Conservation (phyloP, 768 basidiomycete genomes). For the Mycena venus region DNA sequence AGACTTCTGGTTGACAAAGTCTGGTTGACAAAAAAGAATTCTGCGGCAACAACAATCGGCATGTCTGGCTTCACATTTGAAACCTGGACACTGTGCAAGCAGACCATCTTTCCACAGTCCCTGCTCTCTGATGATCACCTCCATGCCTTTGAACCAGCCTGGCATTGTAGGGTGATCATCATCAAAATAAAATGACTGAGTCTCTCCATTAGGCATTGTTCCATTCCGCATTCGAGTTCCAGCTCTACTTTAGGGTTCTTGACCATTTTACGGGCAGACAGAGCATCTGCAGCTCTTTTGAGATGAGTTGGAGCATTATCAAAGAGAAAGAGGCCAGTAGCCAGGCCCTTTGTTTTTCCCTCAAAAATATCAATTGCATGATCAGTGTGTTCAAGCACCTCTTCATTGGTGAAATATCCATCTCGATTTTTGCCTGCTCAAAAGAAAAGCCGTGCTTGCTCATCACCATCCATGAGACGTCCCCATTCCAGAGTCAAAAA, state of each 20-base stretch:
- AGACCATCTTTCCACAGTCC: background rate
- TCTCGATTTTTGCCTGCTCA: background rate
- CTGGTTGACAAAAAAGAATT: too few relatives aligned
- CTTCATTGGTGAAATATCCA: too few relatives aligned
- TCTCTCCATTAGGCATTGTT: too few relatives aligned
- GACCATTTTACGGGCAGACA: too few relatives aligned
- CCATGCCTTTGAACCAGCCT: too few relatives aligned
- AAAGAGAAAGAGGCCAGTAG: background rate
- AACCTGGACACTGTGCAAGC: background rate
- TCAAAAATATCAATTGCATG: background rate
- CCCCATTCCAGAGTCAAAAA: constrained; percentile 5
- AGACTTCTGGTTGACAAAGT: background rate
- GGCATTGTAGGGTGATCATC: too few relatives aligned
- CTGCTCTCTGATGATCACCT: background rate
- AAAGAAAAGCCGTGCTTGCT: background rate
- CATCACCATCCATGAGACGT: background rate
- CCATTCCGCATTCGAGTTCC: too few relatives aligned
- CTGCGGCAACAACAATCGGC: too few relatives aligned
- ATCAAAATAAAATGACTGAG: too few relatives aligned
- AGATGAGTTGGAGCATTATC: too few relatives aligned
- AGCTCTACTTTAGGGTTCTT: too few relatives aligned
- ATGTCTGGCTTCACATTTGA: background rate
- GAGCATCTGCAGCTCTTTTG: too few relatives aligned
- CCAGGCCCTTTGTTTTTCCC: background rate
- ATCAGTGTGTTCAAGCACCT: background rate